These are phyloP conservation scores for Beauveria sp. DNA, from an alignment of 2,329 filamentous ascomycete species.

Conservation along the genomic window DNA sequence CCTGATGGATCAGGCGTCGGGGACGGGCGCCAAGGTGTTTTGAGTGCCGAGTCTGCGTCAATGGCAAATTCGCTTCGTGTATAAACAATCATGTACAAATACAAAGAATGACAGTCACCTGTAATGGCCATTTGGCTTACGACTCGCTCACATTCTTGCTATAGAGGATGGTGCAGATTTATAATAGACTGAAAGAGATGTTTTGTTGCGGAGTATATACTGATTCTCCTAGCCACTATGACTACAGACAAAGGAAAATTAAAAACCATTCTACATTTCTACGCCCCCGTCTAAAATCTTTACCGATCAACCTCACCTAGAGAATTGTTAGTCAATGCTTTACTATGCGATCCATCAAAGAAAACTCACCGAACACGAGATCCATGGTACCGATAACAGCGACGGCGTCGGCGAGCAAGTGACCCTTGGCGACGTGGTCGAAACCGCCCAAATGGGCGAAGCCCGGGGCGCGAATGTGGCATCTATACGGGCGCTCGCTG, in stretches of 20 bases:
- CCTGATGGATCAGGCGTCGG: slow-evolving; percentile 69
- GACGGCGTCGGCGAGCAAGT: slow-evolving; percentile 91
- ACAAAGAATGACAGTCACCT: background rate
- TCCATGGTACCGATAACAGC: slow-evolving; percentile 91
- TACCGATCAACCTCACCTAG: slow-evolving; percentile 56
- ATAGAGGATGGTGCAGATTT: background rate
- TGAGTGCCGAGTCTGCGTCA: slow-evolving; percentile 12
- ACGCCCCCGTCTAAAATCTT: slow-evolving; percentile 16
- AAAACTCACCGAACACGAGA: slow-evolving; percentile 70
- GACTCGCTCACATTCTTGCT: too few relatives aligned
- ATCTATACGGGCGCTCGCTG: slow-evolving; percentile 91
- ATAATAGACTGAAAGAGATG: slow-evolving; percentile 16
- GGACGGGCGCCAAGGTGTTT: slow-evolving; percentile 41
- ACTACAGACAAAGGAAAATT: slow-evolving; percentile 32
- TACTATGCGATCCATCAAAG: too few relatives aligned
- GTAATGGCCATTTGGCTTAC: too few relatives aligned
- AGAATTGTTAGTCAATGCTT: slow-evolving; percentile 25
- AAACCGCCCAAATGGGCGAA: slow-evolving; percentile 94
- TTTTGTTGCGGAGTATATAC: slow-evolving; percentile 29
- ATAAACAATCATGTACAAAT: slow-evolving; percentile 8
- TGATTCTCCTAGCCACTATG: slow-evolving; percentile 29
- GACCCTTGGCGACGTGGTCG: slow-evolving; percentile 86
- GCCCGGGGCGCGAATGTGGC: slow-evolving; percentile 92
- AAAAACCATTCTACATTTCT: slow-evolving; percentile 25
- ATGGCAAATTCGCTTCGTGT: background rate